Percentiles rank a stretch among this genome's conserved stretches.
These are phyloP conservation scores for Bryum argenteum DNA, from an alignment of 225 moss, liverwort and hornwort species.

Conservation along the genomic window DNA sequence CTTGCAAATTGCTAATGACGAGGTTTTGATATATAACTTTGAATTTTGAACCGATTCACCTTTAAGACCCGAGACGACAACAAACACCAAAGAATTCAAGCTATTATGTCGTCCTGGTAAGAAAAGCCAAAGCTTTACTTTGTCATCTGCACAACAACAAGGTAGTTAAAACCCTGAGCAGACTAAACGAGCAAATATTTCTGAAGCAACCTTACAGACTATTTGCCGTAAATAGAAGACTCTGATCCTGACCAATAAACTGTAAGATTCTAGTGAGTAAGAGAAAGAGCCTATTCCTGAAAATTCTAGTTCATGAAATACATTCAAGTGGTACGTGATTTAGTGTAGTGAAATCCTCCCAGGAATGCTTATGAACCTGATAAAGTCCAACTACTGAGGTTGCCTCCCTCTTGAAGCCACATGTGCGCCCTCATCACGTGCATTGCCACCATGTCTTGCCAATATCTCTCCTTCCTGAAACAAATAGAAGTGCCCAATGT, in stretches of 20 bases:
- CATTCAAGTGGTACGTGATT: not conserved
- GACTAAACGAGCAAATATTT: not conserved
- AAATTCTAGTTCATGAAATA: too few relatives aligned
- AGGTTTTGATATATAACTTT: slow-evolving; percentile 26
- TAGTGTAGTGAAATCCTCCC: not conserved
- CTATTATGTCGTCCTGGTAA: slow-evolving; percentile 83
- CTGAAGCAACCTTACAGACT: too few relatives aligned
- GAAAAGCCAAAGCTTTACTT: slow-evolving; percentile 90
- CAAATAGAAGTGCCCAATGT: not conserved
- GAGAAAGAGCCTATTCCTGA: not conserved
- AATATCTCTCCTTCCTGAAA: slow-evolving; percentile 63
- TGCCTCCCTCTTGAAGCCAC: slow-evolving; percentile 84
- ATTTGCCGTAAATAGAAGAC: not conserved
- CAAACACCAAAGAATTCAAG: slow-evolving; percentile 53
- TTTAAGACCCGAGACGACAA: slow-evolving; percentile 73
- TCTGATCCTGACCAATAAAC: not conserved
- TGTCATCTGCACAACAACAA: slow-evolving; percentile 63
- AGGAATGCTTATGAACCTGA: slow-evolving; percentile 28
- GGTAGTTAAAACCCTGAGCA: slow-evolving; percentile 1
- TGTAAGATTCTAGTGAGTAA: not conserved
- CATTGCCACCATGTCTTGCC: slow-evolving; percentile 64
- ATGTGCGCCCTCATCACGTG: slow-evolving; percentile 83
- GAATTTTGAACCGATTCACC: slow-evolving; percentile 54
- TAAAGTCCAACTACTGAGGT: slow-evolving; percentile 83
- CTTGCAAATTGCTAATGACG: slow-evolving; percentile 71